Percentiles rank a stretch among this genome's conserved stretches.
These are phyloP conservation scores for Yarrowia phangngaensis DNA, from an alignment of 805 yeast species.

Conservation along the genomic window DNA sequence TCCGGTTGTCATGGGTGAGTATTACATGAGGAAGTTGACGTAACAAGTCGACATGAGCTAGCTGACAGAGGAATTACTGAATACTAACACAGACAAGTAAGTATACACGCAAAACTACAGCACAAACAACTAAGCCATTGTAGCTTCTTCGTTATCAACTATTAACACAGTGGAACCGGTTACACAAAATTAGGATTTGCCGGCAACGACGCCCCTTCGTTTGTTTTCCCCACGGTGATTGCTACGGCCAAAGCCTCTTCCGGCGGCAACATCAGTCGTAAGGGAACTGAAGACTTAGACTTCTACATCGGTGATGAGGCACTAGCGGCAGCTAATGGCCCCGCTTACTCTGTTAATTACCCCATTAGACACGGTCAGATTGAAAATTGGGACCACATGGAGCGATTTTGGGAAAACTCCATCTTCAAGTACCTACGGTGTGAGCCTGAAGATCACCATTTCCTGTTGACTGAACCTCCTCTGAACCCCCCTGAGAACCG, in stretches of 20 bases:
- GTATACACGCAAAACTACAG: conserved; percentile 3
- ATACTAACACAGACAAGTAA: conserved; percentile 26
- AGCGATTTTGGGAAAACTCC: conserved; percentile 96
- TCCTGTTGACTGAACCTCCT: conserved; percentile 95
- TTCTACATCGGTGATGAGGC: conserved; percentile 97
- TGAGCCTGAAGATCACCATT: conserved; percentile 98
- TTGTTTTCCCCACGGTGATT: conserved; percentile 95
- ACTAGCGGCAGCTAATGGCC: conserved; percentile 81
- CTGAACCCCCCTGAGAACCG: conserved; percentile 99
- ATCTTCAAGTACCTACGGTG: conserved; percentile 94
- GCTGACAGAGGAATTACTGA: neutral
- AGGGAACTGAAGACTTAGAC: conserved; percentile 91
- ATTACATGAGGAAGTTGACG: neutral
- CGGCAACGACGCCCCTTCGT: conserved; percentile 96
- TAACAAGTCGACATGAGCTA: neutral
- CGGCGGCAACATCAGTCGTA: conserved; percentile 52
- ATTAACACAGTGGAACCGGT: conserved; percentile 82
- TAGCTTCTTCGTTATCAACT: neutral
- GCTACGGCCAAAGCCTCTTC: conserved; percentile 55
- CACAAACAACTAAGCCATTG: neutral
- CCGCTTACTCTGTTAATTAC: conserved; percentile 75
- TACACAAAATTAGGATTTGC: conserved; percentile 96
- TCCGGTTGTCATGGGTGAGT: conserved; percentile 93
- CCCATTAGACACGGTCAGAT: conserved; percentile 98
- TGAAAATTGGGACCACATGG: conserved; percentile 99